These are phyloP conservation scores for Agrostemma githago DNA, from an alignment of 148 eudicot species.

Conservation along the genomic window DNA sequence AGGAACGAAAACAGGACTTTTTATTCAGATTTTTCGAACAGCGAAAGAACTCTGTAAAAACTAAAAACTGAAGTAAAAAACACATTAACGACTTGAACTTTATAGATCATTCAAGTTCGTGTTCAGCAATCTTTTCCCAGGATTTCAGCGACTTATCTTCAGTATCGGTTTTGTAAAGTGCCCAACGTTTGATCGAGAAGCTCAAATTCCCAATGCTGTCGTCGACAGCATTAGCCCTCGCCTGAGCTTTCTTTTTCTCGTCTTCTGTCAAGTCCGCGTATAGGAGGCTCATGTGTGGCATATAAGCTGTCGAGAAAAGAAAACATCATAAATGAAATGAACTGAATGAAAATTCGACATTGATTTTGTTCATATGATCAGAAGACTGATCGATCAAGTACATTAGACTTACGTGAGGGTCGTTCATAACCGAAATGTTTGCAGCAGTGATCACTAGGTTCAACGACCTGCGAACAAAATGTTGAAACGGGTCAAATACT, in stretches of 20 bases:
- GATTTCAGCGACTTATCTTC: constrained; percentile 80
- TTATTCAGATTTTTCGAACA: neutral
- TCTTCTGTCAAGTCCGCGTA: constrained; percentile 77
- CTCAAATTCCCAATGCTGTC: constrained; percentile 51
- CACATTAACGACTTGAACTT: too few relatives aligned
- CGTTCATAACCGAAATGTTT: constrained; percentile 57
- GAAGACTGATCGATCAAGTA: too few relatives aligned
- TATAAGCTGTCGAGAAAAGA: constrained; percentile 76
- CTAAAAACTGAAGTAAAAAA: neutral
- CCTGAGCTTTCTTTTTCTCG: constrained; percentile 77
- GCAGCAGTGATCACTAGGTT: constrained; percentile 58
- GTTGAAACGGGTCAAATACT: too few relatives aligned
- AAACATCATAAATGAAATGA: neutral
- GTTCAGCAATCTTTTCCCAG: constrained; percentile 74
- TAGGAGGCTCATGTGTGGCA: constrained; percentile 95
- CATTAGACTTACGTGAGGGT: constrained; percentile 47
- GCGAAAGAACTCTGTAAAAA: too few relatives aligned
- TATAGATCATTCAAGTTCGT: constrained; percentile 39
- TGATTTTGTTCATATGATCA: too few relatives aligned
- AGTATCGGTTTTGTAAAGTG: constrained; percentile 70
- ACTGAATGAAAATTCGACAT: neutral
- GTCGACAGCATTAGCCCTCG: constrained; percentile 62
- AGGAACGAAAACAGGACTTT: neutral
- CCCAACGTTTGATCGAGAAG: constrained; percentile 65
- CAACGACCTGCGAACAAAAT: constrained; percentile 56